Percentiles rank a stretch among this genome's conserved stretches.
These are phyloP conservation scores for Lophium mytilinum DNA, from an alignment of 495 filamentous ascomycete species.

Conservation along the genomic window DNA sequence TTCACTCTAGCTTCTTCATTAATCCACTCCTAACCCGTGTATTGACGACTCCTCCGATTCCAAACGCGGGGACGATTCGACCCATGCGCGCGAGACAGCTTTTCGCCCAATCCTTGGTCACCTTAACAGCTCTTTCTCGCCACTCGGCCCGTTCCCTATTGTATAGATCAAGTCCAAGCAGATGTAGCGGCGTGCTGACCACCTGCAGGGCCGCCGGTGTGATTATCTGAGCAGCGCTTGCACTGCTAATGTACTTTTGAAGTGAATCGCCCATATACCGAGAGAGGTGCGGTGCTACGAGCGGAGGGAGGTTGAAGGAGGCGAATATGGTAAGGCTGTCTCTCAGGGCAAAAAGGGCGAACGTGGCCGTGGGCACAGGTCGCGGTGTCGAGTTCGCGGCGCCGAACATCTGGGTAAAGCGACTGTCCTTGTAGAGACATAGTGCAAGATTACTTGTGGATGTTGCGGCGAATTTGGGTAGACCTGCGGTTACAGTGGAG, in stretches of 20 bases:
- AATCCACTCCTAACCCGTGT: slow-evolving; percentile 54
- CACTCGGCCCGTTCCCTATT: slow-evolving; percentile 52
- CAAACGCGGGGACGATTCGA: slow-evolving; percentile 90
- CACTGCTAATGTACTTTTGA: slow-evolving; percentile 44
- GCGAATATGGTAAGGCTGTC: slow-evolving; percentile 92
- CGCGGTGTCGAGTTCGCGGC: slow-evolving; percentile 39
- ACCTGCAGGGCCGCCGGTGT: slow-evolving; percentile 78
- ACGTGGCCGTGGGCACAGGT: slow-evolving; percentile 54
- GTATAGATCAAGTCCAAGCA: slow-evolving; percentile 83
- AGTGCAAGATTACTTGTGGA: slow-evolving; percentile 78
- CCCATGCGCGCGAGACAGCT: slow-evolving; percentile 76
- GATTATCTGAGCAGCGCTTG: slow-evolving; percentile 67
- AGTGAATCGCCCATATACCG: slow-evolving; percentile 36
- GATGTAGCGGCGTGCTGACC: slow-evolving; percentile 75
- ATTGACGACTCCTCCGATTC: slow-evolving; percentile 86
- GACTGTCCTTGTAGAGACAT: slow-evolving; percentile 87
- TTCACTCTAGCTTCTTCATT: slow-evolving; percentile 36
- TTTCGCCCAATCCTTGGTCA: slow-evolving; percentile 67
- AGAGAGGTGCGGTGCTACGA: slow-evolving; percentile 56
- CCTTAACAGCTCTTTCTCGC: slow-evolving; percentile 52
- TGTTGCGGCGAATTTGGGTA: slow-evolving; percentile 76
- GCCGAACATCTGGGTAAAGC: slow-evolving; percentile 78
- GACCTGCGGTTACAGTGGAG: slow-evolving; percentile 55
- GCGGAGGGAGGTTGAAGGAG: slow-evolving; percentile 80
- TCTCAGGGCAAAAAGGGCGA: slow-evolving; percentile 70